phyloP scores from a whole-genome alignment of 176 grass and related monocot genomes.

The Raddia guianensis region DNA sequence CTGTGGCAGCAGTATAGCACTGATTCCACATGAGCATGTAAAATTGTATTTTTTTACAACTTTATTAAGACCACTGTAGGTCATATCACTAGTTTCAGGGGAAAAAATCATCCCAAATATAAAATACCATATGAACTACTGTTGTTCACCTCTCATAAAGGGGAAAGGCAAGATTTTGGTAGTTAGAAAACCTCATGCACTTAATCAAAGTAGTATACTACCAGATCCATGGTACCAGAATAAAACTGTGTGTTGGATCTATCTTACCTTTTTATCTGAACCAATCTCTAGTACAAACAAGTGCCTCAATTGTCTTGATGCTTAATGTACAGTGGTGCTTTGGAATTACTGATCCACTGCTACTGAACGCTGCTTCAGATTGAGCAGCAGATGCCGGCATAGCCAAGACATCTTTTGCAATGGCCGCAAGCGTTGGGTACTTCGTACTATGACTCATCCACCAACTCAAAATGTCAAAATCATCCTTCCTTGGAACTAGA shows the following conservation, averaged over 20 bases:
- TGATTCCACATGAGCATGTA: slow-evolving; percentile 10
- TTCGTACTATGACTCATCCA: slow-evolving; percentile 56
- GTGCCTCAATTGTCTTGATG: slow-evolving; percentile 60
- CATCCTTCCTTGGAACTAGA: slow-evolving; percentile 59
- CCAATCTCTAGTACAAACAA: slow-evolving; percentile 62
- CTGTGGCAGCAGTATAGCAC: neutral
- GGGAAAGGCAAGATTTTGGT: neutral
- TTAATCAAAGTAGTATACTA: neutral
- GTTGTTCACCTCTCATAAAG: neutral
- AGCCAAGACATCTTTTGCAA: slow-evolving; percentile 46
- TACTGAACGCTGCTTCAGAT: slow-evolving; percentile 43
- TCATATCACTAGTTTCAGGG: neutral
- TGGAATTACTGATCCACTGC: slow-evolving; percentile 48
- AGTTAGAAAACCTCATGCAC: neutral
- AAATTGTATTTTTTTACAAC: neutral
- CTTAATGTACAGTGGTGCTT: slow-evolving; percentile 49
- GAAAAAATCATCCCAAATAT: neutral
- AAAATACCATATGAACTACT: slow-evolving; percentile 1
- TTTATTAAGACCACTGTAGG: neutral
- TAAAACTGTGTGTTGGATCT: neutral
- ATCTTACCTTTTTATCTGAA: slow-evolving; percentile 44
- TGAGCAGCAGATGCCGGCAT: slow-evolving; percentile 52
- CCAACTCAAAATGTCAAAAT: slow-evolving; percentile 59
- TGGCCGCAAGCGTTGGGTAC: slow-evolving; percentile 47
- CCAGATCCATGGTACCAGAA: neutral